These are phyloP conservation scores for Sequoia sempervirens DNA, from an alignment of 75 land plant genomes.

Conservation along the genomic window DNA sequence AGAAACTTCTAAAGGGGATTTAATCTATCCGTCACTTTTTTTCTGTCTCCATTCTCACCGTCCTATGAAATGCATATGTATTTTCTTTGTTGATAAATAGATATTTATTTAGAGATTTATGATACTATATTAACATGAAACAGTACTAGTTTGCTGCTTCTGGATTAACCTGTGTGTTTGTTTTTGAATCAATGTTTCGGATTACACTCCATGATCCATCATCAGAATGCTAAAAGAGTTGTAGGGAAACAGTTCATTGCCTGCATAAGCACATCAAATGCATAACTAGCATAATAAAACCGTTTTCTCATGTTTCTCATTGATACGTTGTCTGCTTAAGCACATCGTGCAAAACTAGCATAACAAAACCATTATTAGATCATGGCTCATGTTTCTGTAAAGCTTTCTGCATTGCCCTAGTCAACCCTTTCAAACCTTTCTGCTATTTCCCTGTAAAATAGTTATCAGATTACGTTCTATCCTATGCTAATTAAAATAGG, in stretches of 20 bases:
- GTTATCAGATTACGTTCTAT: background rate
- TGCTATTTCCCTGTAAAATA: background rate
- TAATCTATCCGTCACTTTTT: background rate
- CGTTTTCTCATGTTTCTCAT: too few relatives aligned
- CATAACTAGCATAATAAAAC: too few relatives aligned
- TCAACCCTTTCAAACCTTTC: background rate
- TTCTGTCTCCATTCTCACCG: background rate
- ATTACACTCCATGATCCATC: too few relatives aligned
- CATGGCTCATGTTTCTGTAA: background rate
- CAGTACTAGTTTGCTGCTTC: too few relatives aligned
- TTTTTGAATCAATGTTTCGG: too few relatives aligned
- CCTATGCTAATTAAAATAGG: background rate
- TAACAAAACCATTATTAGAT: background rate
- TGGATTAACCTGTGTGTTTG: too few relatives aligned
- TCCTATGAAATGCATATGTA: background rate
- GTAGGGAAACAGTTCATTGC: too few relatives aligned
- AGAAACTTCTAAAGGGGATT: background rate
- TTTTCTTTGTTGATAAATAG: background rate
- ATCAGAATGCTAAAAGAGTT: too few relatives aligned
- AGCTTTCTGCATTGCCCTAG: background rate
- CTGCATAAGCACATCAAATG: too few relatives aligned
- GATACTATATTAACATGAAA: background rate
- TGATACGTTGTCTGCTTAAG: background rate
- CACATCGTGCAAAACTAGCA: background rate
- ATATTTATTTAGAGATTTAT: background rate